Percentiles rank a stretch among this genome's conserved stretches.
These are phyloP conservation scores for Lecanoromycetidae sp. DNA, from an alignment of 2,329 filamentous ascomycete species.

Conservation along the genomic window DNA sequence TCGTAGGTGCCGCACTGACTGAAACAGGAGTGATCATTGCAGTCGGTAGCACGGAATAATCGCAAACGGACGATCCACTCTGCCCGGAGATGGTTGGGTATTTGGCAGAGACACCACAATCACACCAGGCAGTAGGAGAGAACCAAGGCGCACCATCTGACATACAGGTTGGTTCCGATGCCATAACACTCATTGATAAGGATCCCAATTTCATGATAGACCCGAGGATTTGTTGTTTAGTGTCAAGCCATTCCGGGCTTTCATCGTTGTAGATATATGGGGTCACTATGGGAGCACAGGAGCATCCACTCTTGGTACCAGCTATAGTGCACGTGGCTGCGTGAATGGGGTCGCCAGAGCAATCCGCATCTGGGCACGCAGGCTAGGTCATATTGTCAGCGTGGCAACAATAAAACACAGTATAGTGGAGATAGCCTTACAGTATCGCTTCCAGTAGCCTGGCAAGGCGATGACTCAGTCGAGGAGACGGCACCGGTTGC, in stretches of 20 bases:
- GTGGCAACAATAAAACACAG: no score
- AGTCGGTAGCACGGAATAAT: neutral
- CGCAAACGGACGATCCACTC: neutral
- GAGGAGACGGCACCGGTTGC: neutral
- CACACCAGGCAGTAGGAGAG: neutral
- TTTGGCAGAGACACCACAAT: neutral
- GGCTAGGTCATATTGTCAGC: no score
- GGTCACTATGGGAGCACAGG: neutral
- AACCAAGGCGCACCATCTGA: neutral
- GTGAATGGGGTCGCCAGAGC: neutral
- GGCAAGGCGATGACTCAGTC: neutral
- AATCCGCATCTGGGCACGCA: neutral
- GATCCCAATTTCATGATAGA: no score
- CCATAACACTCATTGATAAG: no score
- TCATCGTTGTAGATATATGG: neutral
- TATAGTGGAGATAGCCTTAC: neutral
- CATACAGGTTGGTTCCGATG: no score
- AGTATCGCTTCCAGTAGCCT: neutral
- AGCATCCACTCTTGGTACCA: neutral
- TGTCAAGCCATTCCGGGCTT: neutral
- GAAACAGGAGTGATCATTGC: neutral
- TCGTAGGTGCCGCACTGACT: neutral
- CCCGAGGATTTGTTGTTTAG: neutral
- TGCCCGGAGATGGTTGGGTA: neutral
- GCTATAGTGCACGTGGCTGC: neutral